A percentile compares a stretch with the other conserved stretches of the same genome.
Conservation (phyloP, 352 stramenopile species). For the Phytophthora foliorum region DNA sequence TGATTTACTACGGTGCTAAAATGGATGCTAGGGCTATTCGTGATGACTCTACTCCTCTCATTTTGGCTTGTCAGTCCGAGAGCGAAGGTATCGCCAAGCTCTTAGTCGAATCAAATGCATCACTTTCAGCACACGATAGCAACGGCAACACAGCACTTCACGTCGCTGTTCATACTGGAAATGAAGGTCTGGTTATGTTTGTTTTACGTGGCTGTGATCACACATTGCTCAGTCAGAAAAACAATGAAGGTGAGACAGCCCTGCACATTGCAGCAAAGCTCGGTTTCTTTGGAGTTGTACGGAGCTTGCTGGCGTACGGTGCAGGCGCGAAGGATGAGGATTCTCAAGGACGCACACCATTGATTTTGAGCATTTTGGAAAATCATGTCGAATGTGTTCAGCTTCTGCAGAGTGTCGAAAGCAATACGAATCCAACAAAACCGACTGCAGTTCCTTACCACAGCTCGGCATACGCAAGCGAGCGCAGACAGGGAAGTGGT, state of each 20-base stretch:
- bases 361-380: constrained; percentile 79
- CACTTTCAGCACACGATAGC: constrained; percentile 79
- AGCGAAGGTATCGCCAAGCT: constrained; percentile 54
- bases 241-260: constrained; percentile 90
- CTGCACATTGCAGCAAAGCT: constrained; percentile 87
- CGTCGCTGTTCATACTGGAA: constrained; percentile 80
- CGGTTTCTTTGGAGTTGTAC: constrained; percentile 53
- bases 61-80: constrained; percentile 56
- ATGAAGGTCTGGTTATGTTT: constrained; percentile 77
- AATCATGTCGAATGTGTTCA: constrained; percentile 77
- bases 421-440: constrained; percentile 14
- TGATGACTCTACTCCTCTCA: constrained; percentile 49
- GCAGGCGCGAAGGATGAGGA: constrained; percentile 62
- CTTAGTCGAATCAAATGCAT: constrained; percentile 56
- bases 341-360: constrained; percentile 60
- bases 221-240: constrained; percentile 87
- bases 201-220: constrained; percentile 73
- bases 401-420: constrained; percentile 54
- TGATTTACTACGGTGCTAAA: constrained; percentile 63
- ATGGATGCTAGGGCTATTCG: constrained; percentile 32
- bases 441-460: constrained; percentile 16
- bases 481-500: constrained; percentile 14
- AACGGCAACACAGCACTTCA: constrained; percentile 91
- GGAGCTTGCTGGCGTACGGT: constrained; percentile 50
- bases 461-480: constrained; percentile 7